Conservation (phyloP, 192 early-diverging fungal genomes). For the Dissophora globulifera region DNA sequence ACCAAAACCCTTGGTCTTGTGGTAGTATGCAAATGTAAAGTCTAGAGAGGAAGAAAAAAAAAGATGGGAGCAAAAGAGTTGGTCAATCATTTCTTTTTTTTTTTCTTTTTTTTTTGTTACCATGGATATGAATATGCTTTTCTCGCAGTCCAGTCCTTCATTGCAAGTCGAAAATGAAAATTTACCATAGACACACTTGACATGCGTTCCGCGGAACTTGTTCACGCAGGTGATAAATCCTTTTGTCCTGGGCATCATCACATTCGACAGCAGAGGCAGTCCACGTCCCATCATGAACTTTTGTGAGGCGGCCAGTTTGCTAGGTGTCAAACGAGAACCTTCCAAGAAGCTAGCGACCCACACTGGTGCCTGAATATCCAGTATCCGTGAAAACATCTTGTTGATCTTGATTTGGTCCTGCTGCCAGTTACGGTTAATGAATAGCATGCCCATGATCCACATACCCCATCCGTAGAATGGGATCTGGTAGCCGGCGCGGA, state of each 20-base stretch:
- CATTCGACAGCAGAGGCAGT: conserved; percentile 57
- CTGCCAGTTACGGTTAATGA: conserved; percentile 66
- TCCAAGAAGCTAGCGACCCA: conserved; percentile 69
- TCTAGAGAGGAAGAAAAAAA: conserved; percentile 37
- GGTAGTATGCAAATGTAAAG: conserved; percentile 62
- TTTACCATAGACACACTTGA: conserved; percentile 69
- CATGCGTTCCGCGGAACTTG: conserved; percentile 63
- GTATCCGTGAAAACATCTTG: conserved; percentile 62
- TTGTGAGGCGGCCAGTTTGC: conserved; percentile 62
- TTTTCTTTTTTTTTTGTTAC: conserved; percentile 36
- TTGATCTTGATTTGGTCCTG: conserved; percentile 62
- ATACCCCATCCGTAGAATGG: conserved; percentile 72
- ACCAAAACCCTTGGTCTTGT: conserved; percentile 56
- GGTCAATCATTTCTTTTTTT: background rate
- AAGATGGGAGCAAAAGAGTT: no score
- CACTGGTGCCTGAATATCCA: conserved; percentile 59
- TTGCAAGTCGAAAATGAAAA: background rate
- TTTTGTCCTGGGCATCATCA: conserved; percentile 66
- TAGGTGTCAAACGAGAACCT: conserved; percentile 61
- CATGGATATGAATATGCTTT: no score
- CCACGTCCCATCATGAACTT: conserved; percentile 58
- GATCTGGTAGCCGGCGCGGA: no score
- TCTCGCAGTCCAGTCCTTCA: no score
- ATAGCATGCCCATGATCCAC: conserved; percentile 71
- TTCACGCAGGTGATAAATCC: conserved; percentile 65